Conservation (phyloP, 371 early-diverging fungal species). For the Nematocida sp. region DNA sequence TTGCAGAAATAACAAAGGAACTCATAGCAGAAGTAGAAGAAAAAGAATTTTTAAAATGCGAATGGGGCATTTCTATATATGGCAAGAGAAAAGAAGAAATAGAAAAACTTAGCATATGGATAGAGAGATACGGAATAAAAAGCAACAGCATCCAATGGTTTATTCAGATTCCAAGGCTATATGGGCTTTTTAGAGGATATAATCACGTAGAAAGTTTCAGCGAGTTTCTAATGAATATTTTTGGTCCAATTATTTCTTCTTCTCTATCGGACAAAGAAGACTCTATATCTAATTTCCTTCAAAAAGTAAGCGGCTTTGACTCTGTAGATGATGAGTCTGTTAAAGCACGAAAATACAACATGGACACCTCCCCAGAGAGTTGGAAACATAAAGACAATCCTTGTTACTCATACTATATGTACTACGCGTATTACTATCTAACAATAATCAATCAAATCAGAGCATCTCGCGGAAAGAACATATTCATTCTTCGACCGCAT, state of each 20-base stretch:
- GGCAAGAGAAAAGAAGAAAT: constrained; percentile 73
- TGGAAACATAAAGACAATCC: constrained; percentile 79
- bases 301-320: constrained; percentile 88
- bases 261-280: constrained; percentile 75
- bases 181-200: constrained; percentile 76
- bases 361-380: constrained; percentile 73
- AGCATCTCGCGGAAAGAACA: constrained; percentile 72
- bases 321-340: constrained; percentile 93
- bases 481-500: constrained; percentile 86
- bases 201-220: constrained; percentile 73
- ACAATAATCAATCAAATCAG: constrained; percentile 78
- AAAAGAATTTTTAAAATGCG: constrained; percentile 68
- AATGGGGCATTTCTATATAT: constrained; percentile 67
- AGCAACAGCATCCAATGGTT: constrained; percentile 87
- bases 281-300: constrained; percentile 80
- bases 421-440: constrained; percentile 86
- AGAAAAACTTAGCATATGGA: constrained; percentile 77
- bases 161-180: constrained; percentile 86
- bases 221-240: constrained; percentile 73
- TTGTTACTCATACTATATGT: constrained; percentile 90
- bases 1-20: constrained; percentile 90
- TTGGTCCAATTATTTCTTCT: constrained; percentile 58
- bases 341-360: constrained; percentile 74
- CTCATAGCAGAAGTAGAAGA: constrained; percentile 83
- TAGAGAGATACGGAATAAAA: constrained; percentile 80